phyloP scores from a whole-genome alignment of 2,329 filamentous ascomycete species.

The Hypoxylon sp. region DNA sequence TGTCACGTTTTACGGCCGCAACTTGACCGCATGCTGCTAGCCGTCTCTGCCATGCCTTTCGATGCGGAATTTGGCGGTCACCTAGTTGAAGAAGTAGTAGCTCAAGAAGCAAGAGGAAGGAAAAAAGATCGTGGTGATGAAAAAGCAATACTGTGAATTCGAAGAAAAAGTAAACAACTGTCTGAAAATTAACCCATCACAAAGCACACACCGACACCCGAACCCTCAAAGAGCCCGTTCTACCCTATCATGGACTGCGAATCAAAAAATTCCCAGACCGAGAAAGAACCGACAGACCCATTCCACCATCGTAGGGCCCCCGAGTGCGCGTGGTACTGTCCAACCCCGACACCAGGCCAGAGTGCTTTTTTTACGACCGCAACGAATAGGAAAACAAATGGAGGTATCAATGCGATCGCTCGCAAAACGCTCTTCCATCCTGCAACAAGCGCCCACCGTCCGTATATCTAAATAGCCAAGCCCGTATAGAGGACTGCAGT shows the following conservation, averaged over 20 bases:
- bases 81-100: slow-evolving; percentile 1
- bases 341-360: slow-evolving; percentile 23
- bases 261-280: slow-evolving; percentile 30
- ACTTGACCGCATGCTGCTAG: slow-evolving; percentile 36
- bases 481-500: slow-evolving; percentile 1
- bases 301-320: slow-evolving; percentile 7
- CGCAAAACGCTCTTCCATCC: slow-evolving; percentile 41
- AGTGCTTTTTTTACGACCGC: slow-evolving; percentile 21
- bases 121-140: background rate
- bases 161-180: slow-evolving; percentile 29
- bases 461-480: slow-evolving; percentile 16
- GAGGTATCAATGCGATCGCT: slow-evolving; percentile 43
- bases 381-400: slow-evolving; percentile 27
- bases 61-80: slow-evolving; percentile 32
- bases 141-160: slow-evolving; percentile 31
- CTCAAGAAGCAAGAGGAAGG: too few relatives aligned
- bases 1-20: slow-evolving; percentile 39
- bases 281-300: slow-evolving; percentile 15
- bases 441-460: slow-evolving; percentile 18
- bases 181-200: slow-evolving; percentile 28
- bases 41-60: slow-evolving; percentile 37
- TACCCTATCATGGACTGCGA: slow-evolving; percentile 13
- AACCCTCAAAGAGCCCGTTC: slow-evolving; percentile 8
- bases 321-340: slow-evolving; percentile 11
- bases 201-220: too few relatives aligned